Evolutionary conservation across 2,329 filamentous ascomycete genomes (phyloP).

Genomic region (Venturia aucupariae): DNA sequence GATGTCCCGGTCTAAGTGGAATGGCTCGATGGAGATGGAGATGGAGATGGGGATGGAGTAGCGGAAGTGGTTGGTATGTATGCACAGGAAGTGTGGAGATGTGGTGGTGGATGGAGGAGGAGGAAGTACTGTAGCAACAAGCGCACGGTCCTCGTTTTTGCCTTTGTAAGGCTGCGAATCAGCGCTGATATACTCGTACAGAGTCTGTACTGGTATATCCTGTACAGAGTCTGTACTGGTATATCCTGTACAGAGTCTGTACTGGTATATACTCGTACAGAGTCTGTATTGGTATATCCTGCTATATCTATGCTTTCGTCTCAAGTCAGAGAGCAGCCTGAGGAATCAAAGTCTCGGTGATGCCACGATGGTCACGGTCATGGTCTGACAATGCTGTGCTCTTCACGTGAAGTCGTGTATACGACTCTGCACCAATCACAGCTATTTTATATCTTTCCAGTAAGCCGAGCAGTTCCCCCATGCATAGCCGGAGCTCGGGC

Average conservation of each 20-base stretch:
- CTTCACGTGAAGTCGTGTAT: constrained; percentile 6
- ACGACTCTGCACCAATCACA: not conserved
- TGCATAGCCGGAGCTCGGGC: not conserved
- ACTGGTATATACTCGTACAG: no score
- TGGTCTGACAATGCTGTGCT: not conserved
- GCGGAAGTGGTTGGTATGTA: not conserved
- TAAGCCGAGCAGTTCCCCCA: constrained; percentile 3
- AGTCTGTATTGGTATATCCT: no score
- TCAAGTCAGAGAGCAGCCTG: no score
- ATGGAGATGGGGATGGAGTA: no score
- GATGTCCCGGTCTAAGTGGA: not conserved
- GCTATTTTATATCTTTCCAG: not conserved
- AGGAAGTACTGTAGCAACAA: not conserved
- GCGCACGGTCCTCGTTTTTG: no score
- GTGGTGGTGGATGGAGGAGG: not conserved
- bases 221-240: no score
- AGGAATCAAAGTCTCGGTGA: no score
- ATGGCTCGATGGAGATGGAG: not conserved
- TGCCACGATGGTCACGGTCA: no score
- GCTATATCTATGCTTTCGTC: no score
- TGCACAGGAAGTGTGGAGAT: not conserved
- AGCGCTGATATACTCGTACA: no score
- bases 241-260: no score
- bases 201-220: no score
- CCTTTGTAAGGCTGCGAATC: not conserved